Evolutionary conservation across 805 yeast genomes (phyloP), one percentile per base, ranked within the genome.

Genomic region (Pichia manshurica): DNA sequence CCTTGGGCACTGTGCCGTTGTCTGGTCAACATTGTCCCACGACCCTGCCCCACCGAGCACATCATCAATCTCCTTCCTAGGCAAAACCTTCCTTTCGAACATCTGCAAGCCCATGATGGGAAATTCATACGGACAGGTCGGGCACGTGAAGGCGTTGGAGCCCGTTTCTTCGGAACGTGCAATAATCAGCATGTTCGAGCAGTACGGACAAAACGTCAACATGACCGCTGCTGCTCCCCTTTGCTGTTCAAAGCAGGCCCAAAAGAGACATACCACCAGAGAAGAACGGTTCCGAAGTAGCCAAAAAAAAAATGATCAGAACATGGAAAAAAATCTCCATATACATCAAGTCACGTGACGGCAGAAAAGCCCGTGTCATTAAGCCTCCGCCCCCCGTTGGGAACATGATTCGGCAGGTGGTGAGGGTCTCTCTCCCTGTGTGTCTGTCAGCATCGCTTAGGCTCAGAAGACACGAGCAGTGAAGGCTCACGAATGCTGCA

Each of bases 21-120:
- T 93, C 63, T 93, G 97, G 63, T 93, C 99, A 23, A 93, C 99
- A 61, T 93, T 91, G 64, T 91, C 98, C 99, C 99, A 93, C 1
- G 97, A 95, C 28, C 96, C 97, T 52, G 82, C 93, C 32, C 96
- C 96, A 48, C 99, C 99, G 16, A 93, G 74, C 12, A 93, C 96
- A 69, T 91, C 99, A 65, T 93, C 99, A 3, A 93, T 91, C 55
- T 88, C 85, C 61, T 93, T 93, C 63, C 96, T 73, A 29, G 86
- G 84, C 58, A 93, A 74, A 52, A 77, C 76, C 61, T 86, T 88
- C 47, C 97, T 75, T 61, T 90, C 97, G 64, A 73, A 93, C 67
- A 93, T 79, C 58, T 84, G 89, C 37, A 87, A 73, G 3, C 91
- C 96, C 23, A 75, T 75, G 43, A 93, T 88, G 35, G 90, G 89